Percentiles rank a stretch among this genome's conserved stretches.
phyloP scores from a whole-genome alignment of 371 early-diverging fungal species.

The Actinomucor elegans region DNA sequence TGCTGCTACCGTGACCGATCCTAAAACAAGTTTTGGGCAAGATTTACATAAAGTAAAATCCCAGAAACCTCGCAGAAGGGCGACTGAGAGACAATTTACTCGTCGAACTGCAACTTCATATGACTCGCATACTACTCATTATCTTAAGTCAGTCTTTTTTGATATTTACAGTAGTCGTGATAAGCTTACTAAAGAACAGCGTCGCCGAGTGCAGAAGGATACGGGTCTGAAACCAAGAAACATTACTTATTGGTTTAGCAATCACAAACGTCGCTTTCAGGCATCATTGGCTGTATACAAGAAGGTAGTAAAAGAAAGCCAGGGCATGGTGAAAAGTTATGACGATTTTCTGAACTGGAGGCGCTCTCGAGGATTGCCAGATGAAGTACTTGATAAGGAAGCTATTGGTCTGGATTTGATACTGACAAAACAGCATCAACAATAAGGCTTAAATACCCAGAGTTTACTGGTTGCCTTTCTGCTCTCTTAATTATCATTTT shows the following conservation, averaged over 20 bases:
- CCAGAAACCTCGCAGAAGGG: not conserved
- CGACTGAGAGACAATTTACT: not conserved
- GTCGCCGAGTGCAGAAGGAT: constrained; percentile 27
- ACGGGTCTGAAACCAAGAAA: constrained; percentile 46
- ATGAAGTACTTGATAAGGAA: constrained; percentile 22
- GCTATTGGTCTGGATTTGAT: too few relatives aligned
- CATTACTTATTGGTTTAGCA: constrained; percentile 54
- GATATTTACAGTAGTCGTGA: constrained; percentile 36
- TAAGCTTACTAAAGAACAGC: constrained; percentile 47
- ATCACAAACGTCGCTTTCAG: constrained; percentile 48
- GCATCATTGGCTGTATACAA: constrained; percentile 25
- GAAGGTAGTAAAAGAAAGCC: constrained; percentile 23
- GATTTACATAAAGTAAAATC: not conserved
- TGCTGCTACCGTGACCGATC: not conserved
- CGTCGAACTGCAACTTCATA: constrained; percentile 47
- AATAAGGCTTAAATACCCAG: too few relatives aligned
- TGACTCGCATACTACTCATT: constrained; percentile 41
- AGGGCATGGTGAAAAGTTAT: constrained; percentile 32
- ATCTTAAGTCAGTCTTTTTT: constrained; percentile 41
- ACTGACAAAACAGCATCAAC: too few relatives aligned
- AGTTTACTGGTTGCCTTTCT: too few relatives aligned
- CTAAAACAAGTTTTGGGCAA: too few relatives aligned
- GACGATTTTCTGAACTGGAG: constrained; percentile 43
- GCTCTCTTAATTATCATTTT: too few relatives aligned
- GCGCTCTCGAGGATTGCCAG: constrained; percentile 21